These are phyloP conservation scores for Medicago arabica DNA, from an alignment of 306 rosid genomes.

Conservation along the genomic window DNA sequence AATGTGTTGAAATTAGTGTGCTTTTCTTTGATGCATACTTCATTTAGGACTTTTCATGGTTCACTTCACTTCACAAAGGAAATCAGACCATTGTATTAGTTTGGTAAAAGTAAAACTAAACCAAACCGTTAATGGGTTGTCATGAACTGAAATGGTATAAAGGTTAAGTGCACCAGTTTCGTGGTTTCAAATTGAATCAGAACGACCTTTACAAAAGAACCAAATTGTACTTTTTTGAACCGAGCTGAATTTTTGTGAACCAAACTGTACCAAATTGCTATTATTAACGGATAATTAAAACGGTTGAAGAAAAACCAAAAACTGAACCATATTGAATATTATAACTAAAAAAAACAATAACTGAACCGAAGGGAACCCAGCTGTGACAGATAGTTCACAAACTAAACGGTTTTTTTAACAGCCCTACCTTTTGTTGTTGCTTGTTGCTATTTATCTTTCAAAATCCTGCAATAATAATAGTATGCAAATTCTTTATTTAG, in stretches of 20 bases:
- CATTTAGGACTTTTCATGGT: background rate
- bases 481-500: slow-evolving; percentile 45
- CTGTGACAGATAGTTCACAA: background rate
- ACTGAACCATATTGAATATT: background rate
- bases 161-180: too few relatives aligned
- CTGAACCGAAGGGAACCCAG: too few relatives aligned
- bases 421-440: slow-evolving; percentile 6
- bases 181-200: too few relatives aligned
- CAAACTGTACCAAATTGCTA: background rate
- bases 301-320: background rate
- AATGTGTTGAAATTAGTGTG: background rate
- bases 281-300: background rate
- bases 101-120: background rate
- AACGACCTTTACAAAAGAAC: background rate
- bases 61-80: background rate
- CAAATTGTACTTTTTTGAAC: too few relatives aligned
- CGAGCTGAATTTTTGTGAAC: background rate
- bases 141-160: too few relatives aligned
- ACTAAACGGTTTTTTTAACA: background rate
- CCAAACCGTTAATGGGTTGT: too few relatives aligned
- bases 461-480: background rate
- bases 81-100: background rate
- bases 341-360: too few relatives aligned
- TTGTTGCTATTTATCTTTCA: background rate
- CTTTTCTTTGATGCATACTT: slow-evolving; percentile 24